phyloP scores from a whole-genome alignment of 192 early-diverging fungal species.

The Diversispora eburnea region DNA sequence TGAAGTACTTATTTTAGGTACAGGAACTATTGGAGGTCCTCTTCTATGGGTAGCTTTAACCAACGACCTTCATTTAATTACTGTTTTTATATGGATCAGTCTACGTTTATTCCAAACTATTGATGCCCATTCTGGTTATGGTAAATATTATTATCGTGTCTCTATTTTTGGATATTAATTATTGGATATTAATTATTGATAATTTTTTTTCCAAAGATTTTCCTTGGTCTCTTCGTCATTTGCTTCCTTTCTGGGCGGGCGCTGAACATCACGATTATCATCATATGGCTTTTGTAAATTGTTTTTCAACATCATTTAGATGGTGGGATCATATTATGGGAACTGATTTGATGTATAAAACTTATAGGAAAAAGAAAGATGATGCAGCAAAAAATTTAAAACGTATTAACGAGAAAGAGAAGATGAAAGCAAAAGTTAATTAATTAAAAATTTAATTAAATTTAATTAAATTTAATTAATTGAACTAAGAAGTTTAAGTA shows the following conservation, averaged over 20 bases:
- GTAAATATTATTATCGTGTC: not conserved
- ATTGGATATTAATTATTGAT: not conserved
- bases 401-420: not conserved
- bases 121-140: conserved; percentile 89
- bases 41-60: conserved; percentile 64
- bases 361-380: conserved; percentile 49
- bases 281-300: conserved; percentile 76
- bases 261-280: conserved; percentile 95
- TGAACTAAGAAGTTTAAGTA: too few relatives aligned
- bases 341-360: conserved; percentile 76
- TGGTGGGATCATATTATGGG: conserved; percentile 89
- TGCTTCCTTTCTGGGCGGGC: conserved; percentile 85
- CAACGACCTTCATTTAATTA: conserved; percentile 73
- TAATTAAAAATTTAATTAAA: too few relatives aligned
- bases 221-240: conserved; percentile 88
- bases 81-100: conserved; percentile 83
- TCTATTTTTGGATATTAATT: not conserved
- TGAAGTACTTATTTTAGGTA: conserved; percentile 80
- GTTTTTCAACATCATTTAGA: conserved; percentile 82
- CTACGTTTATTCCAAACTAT: conserved; percentile 78
- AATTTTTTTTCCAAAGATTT: conserved; percentile 54
- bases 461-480: too few relatives aligned
- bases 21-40: conserved; percentile 81
- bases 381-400: conserved; percentile 21
- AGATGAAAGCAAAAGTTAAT: not conserved